A percentile compares a stretch with the other conserved stretches of the same genome.
These are phyloP conservation scores for Salix arbutifolia DNA, from an alignment of 345 rosid genomes.

Conservation along the genomic window DNA sequence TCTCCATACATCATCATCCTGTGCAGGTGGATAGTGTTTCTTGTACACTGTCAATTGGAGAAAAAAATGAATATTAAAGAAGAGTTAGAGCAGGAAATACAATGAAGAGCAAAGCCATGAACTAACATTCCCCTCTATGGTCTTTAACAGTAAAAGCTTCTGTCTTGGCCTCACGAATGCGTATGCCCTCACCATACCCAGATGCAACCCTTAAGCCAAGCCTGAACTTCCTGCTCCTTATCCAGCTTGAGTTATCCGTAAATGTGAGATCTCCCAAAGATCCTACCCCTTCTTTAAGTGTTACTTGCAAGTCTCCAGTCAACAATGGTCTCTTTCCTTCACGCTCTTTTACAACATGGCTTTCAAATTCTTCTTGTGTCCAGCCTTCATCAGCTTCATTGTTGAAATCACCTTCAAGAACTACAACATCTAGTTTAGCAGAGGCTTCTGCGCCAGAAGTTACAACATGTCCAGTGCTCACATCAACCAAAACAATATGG, in stretches of 20 bases:
- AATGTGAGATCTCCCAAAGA: constrained; percentile 83
- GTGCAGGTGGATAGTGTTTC: constrained; percentile 94
- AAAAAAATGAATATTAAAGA: background rate
- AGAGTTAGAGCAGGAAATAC: background rate
- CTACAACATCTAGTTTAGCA: constrained; percentile 75
- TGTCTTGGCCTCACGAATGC: constrained; percentile 90
- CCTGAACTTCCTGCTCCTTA: constrained; percentile 93
- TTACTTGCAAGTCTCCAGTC: constrained; percentile 77
- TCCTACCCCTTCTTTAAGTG: constrained; percentile 97
- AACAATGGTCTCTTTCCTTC: constrained; percentile 92
- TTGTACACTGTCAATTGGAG: constrained; percentile 69
- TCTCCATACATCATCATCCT: constrained; percentile 92
- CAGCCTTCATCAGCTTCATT: constrained; percentile 89
- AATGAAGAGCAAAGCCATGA: background rate
- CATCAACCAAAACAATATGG: constrained; percentile 72
- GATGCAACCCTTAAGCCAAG: constrained; percentile 75
- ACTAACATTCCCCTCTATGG: constrained; percentile 93
- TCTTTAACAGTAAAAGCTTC: constrained; percentile 96
- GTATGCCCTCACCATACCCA: constrained; percentile 77
- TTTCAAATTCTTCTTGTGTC: constrained; percentile 88
- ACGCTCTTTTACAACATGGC: constrained; percentile 92
- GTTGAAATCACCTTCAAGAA: constrained; percentile 93
- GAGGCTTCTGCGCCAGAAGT: constrained; percentile 80
- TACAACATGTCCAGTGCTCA: constrained; percentile 60
- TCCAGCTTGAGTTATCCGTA: constrained; percentile 99